phyloP scores from a whole-genome alignment of 805 yeast species.

The Ogataea wickerhamii region DNA sequence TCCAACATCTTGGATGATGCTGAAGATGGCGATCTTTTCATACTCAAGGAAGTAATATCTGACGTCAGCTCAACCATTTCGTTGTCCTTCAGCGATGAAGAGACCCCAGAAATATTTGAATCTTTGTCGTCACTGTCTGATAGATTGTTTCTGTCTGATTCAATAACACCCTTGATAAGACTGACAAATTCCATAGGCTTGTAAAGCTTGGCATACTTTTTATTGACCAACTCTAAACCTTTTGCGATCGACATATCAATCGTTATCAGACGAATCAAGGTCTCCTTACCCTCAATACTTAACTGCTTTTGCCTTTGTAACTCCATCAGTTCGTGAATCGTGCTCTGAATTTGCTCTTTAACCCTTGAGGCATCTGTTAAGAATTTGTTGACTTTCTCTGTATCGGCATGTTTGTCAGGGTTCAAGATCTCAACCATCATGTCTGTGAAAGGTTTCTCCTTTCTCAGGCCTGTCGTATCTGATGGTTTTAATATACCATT shows the following conservation, averaged over 20 bases:
- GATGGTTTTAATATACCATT: conserved; percentile 1
- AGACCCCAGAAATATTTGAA: conserved; percentile 1
- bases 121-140: conserved; percentile 1
- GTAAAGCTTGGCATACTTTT: conserved; percentile 9
- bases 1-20: conserved; percentile 17
- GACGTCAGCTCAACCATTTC: conserved; percentile 16
- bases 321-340: conserved; percentile 55
- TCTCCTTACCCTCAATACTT: conserved; percentile 69
- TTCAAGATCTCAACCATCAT: conserved; percentile 21
- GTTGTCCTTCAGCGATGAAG: conserved; percentile 9
- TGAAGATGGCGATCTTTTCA: conserved; percentile 7
- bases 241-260: conserved; percentile 68
- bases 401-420: conserved; percentile 10
- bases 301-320: conserved; percentile 54
- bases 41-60: conserved; percentile 6
- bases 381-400: conserved; percentile 22
- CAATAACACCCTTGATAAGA: conserved; percentile 5
- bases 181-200: conserved; percentile 1
- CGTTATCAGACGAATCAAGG: conserved; percentile 62
- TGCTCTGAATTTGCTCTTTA: conserved; percentile 41
- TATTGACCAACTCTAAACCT: conserved; percentile 37
- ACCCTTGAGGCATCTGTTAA: conserved; percentile 40
- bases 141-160: conserved; percentile 8
- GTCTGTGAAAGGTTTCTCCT: conserved; percentile 20
- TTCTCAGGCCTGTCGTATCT: not conserved